Base-by-base conservation (phyloP, 164 flowering plant species). In the Euptelea pleiosperma region DNA sequence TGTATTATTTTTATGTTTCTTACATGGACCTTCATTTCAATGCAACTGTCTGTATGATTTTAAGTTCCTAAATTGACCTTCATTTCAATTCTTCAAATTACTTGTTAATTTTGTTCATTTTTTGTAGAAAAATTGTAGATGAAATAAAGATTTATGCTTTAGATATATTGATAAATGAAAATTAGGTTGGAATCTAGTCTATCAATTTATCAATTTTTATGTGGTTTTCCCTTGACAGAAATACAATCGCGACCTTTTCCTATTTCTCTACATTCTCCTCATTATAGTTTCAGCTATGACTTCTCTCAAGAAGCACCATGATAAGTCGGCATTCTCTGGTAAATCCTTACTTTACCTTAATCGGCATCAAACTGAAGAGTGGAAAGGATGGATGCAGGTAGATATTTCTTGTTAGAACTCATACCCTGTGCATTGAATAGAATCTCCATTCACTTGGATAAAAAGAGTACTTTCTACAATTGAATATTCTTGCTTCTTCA, bases 381-480 rank as follows among this genome's bases (percentile, higher is more conserved):
- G 99, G 99, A 93, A 85, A 77, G 99, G 99, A 72, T 90, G 90
- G 94, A 93, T 93, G 99, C 99, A 93, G 99, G 99, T 79, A 72
- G 63, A 77, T 67, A 37, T 43, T 55, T 36, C 21, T 48, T 52
- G 31, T 40, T 35, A 48, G 18, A 56, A 30, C 19, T 25, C 18
- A 8, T 3, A 36, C n/a, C 44, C 26, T 29, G 16, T 39, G 7
- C 47, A 50, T 61, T 7, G 16, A 2, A 25, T 21, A 14, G 26
- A 14, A 60, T n/a, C 26, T 48, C 24, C 26, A 24, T 37, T 49
- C 28, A 19, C 37, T 16, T 12, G n/a, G 11, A 22, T 31, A 26
- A n/a, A 18, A 43, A 10, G 18, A n/a, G n/a, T n/a, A n/a, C n/a
- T 30, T 40, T 12, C 41, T 25, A 8, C 31, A 19, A 15, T 43